These are phyloP conservation scores for Solanum rostratum DNA, from an alignment of 257 asterid species.

Conservation along the genomic window DNA sequence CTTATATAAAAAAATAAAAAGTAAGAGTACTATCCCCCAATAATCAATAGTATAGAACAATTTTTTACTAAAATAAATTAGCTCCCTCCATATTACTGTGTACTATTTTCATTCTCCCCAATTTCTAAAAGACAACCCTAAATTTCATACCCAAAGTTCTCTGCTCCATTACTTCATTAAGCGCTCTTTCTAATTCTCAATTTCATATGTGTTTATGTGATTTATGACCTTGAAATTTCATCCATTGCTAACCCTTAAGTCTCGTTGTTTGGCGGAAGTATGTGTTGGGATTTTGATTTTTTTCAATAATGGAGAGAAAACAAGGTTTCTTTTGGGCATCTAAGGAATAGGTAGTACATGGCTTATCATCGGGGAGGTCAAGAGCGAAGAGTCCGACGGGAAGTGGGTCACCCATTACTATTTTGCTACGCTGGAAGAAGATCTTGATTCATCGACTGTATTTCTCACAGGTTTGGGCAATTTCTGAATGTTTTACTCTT, in stretches of 20 bases:
- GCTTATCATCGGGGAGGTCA: constrained; percentile 77
- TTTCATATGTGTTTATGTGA: neutral
- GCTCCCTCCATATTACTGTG: too few species aligned
- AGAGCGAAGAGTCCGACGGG: constrained; percentile 62
- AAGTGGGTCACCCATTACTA: constrained; percentile 49
- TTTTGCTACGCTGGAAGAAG: constrained; percentile 53
- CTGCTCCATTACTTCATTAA: too few species aligned
- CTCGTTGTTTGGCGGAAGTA: neutral
- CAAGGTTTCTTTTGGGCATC: constrained; percentile 38
- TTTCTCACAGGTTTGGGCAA: too few species aligned
- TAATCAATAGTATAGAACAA: too few species aligned
- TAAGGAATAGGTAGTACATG: constrained; percentile 77
- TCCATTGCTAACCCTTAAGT: neutral
- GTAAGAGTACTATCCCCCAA: too few species aligned
- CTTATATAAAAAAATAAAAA: too few species aligned
- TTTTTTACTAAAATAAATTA: too few species aligned
- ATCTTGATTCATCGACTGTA: neutral
- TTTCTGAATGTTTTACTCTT: too few species aligned
- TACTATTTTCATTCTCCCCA: too few species aligned
- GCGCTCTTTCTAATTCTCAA: neutral
- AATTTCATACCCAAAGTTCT: too few species aligned
- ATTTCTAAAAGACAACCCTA: too few species aligned
- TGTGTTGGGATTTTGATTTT: neutral
- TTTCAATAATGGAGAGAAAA: constrained; percentile 48
- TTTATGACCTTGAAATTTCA: neutral